A percentile compares a stretch with the other conserved stretches of the same genome.
Evolutionary conservation across 495 filamentous ascomycete species (phyloP).

Genomic region (Extremus antarcticus): DNA sequence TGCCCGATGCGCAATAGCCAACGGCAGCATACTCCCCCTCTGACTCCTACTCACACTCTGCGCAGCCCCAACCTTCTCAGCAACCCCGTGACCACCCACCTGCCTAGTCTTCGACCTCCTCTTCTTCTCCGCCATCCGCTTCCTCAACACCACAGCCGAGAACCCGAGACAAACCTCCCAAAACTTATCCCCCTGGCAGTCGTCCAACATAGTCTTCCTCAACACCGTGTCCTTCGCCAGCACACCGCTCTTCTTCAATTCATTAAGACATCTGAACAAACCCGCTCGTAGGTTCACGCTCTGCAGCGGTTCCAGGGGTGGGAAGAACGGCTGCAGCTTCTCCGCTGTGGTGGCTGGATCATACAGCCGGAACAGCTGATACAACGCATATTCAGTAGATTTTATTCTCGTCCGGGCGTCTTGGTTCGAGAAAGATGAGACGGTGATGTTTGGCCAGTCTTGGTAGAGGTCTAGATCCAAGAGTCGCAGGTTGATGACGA

Average conservation of each 20-base stretch:
- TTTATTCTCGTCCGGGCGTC: slow-evolving; percentile 56
- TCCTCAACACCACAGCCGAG: slow-evolving; percentile 69
- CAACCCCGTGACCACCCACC: slow-evolving; percentile 30
- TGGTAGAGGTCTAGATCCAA: slow-evolving; percentile 61
- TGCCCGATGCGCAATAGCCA: slow-evolving; percentile 62
- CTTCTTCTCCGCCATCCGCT: slow-evolving; percentile 41
- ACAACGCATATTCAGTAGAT: slow-evolving; percentile 74
- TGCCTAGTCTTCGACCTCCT: slow-evolving; percentile 6
- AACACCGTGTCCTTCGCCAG: slow-evolving; percentile 65
- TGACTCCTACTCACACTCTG: slow-evolving; percentile 47
- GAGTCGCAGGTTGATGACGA: slow-evolving; percentile 69
- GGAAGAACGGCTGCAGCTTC: slow-evolving; percentile 85
- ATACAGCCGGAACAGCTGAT: slow-evolving; percentile 71
- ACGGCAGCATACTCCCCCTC: slow-evolving; percentile 48
- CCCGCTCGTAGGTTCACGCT: slow-evolving; percentile 81
- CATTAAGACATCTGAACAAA: slow-evolving; percentile 64
- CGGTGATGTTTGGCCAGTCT: slow-evolving; percentile 68
- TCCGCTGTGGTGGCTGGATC: slow-evolving; percentile 52
- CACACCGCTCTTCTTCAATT: slow-evolving; percentile 75
- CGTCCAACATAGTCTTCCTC: slow-evolving; percentile 84
- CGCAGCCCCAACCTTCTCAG: slow-evolving; percentile 52
- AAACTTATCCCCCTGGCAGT: slow-evolving; percentile 45
- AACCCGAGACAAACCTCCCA: slow-evolving; percentile 71
- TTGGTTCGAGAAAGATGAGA: slow-evolving; percentile 54
- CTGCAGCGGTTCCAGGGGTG: slow-evolving; percentile 73